Base-by-base conservation (phyloP, 805 yeast species). In the Zygotorulaspora florentina region DNA sequence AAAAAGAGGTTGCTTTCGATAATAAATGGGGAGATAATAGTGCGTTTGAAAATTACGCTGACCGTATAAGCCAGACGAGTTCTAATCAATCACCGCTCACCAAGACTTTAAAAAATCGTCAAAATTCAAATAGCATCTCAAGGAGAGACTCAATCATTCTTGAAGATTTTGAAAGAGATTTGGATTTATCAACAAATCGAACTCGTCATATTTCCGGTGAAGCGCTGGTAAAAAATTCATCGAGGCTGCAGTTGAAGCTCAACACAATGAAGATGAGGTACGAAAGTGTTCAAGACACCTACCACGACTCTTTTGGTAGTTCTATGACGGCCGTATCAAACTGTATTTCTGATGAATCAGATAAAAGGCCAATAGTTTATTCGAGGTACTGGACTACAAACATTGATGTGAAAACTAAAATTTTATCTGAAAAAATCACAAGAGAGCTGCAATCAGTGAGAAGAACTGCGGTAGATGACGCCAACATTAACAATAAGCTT, bases 41-140 rank as follows among this genome's bases (percentile, higher is more conserved):
- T 7, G 35, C 23, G 5, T 25, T 23, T 30, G 16, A 38, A 12
- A 27, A 40, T 3, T 34, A 23, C 10, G 30, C 39, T 9, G 40
- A 34, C n/a, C 35, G 30, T 27, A 16, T 37, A 12, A 47, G 52
- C 34, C 28, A 40, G 8, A 39, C 50, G 7, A 54, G 52, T 35
- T 54, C 56, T 9, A 46, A 46, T 36, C 58, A 50, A 16, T 50
- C 58, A 10, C 54, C 56, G 3, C 42, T 52, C n/a, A 50, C 54
- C 4, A 40, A 33, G 29, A 29, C 28, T 15, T 13, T 20, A 33
- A 23, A 40, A 25, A 28, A 31, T 10, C 45, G 45, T 25, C 11
- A 11, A 13, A 13, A 11, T 23, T 15, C 30, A 3, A 27, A 35
- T n/a, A 15, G 23, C 15, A 30, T 38, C 3, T 37, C 46, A 3